Conservation (phyloP, 257 asterid species). For the Solanum medicagineum region DNA sequence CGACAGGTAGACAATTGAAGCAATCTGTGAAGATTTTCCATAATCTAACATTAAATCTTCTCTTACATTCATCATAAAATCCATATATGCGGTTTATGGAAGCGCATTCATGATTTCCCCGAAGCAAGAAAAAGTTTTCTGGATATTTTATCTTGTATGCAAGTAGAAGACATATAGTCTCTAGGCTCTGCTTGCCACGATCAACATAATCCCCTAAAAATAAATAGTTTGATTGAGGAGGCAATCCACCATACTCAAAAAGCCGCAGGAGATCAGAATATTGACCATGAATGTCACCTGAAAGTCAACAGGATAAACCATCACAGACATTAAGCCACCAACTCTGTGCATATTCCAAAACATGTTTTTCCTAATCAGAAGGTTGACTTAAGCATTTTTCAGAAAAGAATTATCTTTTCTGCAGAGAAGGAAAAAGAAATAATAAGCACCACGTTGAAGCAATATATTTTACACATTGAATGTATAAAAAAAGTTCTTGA, state of each 20-base stretch:
- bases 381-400: neutral
- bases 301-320: neutral
- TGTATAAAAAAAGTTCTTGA: neutral
- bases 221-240: conserved; percentile 20
- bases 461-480: neutral
- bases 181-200: conserved; percentile 31
- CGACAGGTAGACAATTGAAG: conserved; percentile 24
- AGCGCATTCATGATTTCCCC: conserved; percentile 30
- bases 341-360: neutral
- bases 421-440: neutral
- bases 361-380: neutral
- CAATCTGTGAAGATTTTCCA: conserved; percentile 23
- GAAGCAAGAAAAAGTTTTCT: conserved; percentile 18
- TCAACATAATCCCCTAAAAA: conserved; percentile 29
- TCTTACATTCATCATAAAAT: conserved; percentile 27
- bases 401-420: neutral
- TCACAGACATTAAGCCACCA: neutral
- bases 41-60: conserved; percentile 16
- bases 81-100: conserved; percentile 27
- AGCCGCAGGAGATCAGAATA: conserved; percentile 27
- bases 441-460: neutral
- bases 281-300: conserved; percentile 31
- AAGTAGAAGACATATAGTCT: conserved; percentile 25
- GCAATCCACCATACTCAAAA: conserved; percentile 25
- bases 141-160: conserved; percentile 27